Percentiles rank a stretch among this genome's conserved stretches.
phyloP scores from a whole-genome alignment of 148 eudicot species.

The Amaranthus cruentus region DNA sequence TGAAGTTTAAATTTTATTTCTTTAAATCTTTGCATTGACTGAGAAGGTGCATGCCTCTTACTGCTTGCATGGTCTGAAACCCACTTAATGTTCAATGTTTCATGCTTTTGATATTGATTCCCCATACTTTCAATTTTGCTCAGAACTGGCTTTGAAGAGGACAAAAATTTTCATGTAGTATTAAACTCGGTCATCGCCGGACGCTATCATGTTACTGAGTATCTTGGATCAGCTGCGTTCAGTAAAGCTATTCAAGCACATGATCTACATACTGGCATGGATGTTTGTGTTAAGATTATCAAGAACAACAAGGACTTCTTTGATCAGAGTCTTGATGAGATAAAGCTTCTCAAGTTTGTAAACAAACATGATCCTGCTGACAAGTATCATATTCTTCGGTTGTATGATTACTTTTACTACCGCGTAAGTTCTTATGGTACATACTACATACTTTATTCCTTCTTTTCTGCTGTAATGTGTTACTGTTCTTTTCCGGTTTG shows the following conservation, averaged over 20 bases:
- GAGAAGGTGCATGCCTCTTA: slow-evolving; percentile 2
- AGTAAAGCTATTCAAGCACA: slow-evolving; percentile 99
- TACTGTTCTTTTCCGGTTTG: no score
- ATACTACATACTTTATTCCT: background rate
- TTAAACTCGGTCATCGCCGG: slow-evolving; percentile 93
- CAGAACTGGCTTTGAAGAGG: slow-evolving; percentile 98
- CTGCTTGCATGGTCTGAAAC: slow-evolving; percentile 5
- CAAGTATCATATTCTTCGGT: slow-evolving; percentile 83
- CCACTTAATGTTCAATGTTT: background rate
- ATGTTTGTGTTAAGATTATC: slow-evolving; percentile 95
- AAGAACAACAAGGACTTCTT: slow-evolving; percentile 98
- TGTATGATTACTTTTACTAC: slow-evolving; percentile 95
- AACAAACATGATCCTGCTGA: slow-evolving; percentile 96
- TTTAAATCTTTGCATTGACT: no score
- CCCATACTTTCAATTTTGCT: slow-evolving; percentile 16
- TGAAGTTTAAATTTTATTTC: no score
- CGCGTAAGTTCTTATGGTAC: slow-evolving; percentile 57
- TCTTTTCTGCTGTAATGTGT: background rate
- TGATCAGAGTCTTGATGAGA: slow-evolving; percentile 99
- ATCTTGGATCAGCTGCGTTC: slow-evolving; percentile 99
- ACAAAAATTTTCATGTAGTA: slow-evolving; percentile 91
- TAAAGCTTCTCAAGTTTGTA: slow-evolving; percentile 92
- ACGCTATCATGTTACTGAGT: slow-evolving; percentile 97
- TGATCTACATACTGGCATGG: slow-evolving; percentile 98
- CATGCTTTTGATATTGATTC: slow-evolving; percentile 17